phyloP scores from a whole-genome alignment of 2,329 filamentous ascomycete species.

The Tympanopsis confertula region DNA sequence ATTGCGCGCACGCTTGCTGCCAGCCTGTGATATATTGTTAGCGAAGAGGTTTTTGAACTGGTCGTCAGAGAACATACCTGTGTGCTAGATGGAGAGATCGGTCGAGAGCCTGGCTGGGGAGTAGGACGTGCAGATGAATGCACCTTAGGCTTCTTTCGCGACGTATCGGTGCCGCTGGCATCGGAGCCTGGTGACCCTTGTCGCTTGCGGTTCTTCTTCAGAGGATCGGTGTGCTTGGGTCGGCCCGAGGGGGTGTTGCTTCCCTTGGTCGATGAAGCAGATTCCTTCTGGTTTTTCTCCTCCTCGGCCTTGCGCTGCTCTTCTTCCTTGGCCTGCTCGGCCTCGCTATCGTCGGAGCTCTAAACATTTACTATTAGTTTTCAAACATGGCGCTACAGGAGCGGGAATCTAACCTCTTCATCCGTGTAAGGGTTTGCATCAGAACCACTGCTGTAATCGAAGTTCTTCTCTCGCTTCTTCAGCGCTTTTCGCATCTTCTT shows the following conservation, averaged over 20 bases:
- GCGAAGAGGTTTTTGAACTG: too few species aligned
- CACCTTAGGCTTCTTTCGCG: background rate
- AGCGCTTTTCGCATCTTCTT: constrained; percentile 32
- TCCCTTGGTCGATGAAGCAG: background rate
- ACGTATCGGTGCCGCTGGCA: constrained; percentile 1
- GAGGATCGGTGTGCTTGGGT: background rate
- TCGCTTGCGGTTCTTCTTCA: constrained; percentile 1
- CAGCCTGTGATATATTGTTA: constrained; percentile 22
- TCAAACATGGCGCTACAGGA: constrained; percentile 1
- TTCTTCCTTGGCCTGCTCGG: constrained; percentile 23
- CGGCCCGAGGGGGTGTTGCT: background rate
- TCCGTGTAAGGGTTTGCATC: constrained; percentile 17
- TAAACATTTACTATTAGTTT: constrained; percentile 19
- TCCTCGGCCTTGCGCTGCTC: constrained; percentile 32
- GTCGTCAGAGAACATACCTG: background rate
- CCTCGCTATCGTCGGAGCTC: constrained; percentile 7
- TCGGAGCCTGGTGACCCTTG: background rate
- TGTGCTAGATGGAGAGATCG: background rate
- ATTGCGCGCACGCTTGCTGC: constrained; percentile 35
- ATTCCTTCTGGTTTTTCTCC: constrained; percentile 24
- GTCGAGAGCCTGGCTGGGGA: background rate
- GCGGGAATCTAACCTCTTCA: constrained; percentile 9
- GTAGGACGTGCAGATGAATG: background rate
- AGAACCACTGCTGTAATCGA: constrained; percentile 31
- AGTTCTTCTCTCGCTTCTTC: constrained; percentile 35